A percentile compares a stretch with the other conserved stretches of the same genome.
Evolutionary conservation across 495 filamentous ascomycete species (phyloP).

Genomic region (Xanthoparmelia taractica): DNA sequence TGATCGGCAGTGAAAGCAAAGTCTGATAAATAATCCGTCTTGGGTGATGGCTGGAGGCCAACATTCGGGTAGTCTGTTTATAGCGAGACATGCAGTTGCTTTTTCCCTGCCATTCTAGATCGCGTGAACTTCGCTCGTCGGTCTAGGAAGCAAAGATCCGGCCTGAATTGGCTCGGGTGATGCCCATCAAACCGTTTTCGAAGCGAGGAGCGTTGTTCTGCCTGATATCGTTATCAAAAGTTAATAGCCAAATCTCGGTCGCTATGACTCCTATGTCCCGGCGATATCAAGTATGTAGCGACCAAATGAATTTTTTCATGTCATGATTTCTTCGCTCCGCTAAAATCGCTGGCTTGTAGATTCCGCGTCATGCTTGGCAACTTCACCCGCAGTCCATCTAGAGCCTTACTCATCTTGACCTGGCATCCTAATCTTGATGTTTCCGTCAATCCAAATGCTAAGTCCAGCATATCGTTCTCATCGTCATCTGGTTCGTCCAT

Average conservation of each 20-base stretch:
- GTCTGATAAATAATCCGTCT: neutral
- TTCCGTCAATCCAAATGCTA: conserved; percentile 93
- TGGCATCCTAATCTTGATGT: conserved; percentile 95
- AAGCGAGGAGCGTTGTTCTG: neutral
- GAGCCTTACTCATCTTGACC: conserved; percentile 78
- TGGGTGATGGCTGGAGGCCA: neutral
- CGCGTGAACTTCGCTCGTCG: neutral
- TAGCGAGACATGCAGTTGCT: neutral
- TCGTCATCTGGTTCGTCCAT: conserved; percentile 92
- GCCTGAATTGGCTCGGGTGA: neutral
- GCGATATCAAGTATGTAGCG: neutral
- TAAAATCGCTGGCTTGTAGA: conserved; percentile 89
- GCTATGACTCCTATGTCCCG: neutral
- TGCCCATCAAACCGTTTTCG: neutral
- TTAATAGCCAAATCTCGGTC: neutral
- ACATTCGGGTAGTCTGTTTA: neutral
- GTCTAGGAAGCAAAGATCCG: neutral
- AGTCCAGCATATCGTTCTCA: conserved; percentile 98
- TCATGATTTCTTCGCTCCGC: conserved; percentile 37
- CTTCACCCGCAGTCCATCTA: conserved; percentile 77
- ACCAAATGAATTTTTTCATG: neutral
- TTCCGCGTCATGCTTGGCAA: conserved; percentile 93
- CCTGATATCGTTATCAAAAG: neutral
- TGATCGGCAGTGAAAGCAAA: neutral
- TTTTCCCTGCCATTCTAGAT: neutral